A percentile compares a stretch with the other conserved stretches of the same genome.
These are phyloP conservation scores for Russula sp. DNA, from an alignment of 768 basidiomycete genomes.

Conservation along the genomic window DNA sequence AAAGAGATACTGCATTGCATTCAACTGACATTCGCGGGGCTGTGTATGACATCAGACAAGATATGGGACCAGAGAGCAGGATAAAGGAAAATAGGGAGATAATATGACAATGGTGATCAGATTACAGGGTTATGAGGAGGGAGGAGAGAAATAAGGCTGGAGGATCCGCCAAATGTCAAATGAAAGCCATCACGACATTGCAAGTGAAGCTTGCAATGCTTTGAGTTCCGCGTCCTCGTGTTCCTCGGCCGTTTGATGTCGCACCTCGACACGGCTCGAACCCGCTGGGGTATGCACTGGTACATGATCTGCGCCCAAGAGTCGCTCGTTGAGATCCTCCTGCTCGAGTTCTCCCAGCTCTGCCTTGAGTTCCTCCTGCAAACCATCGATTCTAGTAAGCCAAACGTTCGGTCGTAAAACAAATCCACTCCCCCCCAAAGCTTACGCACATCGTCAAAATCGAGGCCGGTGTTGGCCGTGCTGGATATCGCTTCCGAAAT, in stretches of 20 bases:
- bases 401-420: background rate
- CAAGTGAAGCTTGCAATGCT: constrained; percentile 80
- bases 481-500: constrained; percentile 83
- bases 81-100: constrained; percentile 11
- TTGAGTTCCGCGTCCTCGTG: constrained; percentile 89
- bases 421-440: background rate
- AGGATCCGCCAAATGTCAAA: background rate
- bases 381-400: background rate
- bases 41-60: constrained; percentile 13
- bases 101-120: constrained; percentile 16
- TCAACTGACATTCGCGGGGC: constrained; percentile 4
- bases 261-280: constrained; percentile 30
- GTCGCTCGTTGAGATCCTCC: constrained; percentile 75
- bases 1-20: constrained; percentile 10
- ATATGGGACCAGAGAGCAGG: constrained; percentile 3
- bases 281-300: constrained; percentile 78
- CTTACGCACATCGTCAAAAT: constrained; percentile 64
- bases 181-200: constrained; percentile 45
- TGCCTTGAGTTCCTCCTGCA: constrained; percentile 65
- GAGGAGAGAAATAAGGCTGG: background rate
- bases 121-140: constrained; percentile 17
- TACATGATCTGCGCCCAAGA: constrained; percentile 82
- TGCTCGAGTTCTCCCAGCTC: constrained; percentile 87
- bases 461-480: constrained; percentile 47
- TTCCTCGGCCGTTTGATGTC: constrained; percentile 55